A percentile compares a stretch with the other conserved stretches of the same genome.
phyloP scores from a whole-genome alignment of 2,329 filamentous ascomycete genomes.

The Chaetomium strumarium region DNA sequence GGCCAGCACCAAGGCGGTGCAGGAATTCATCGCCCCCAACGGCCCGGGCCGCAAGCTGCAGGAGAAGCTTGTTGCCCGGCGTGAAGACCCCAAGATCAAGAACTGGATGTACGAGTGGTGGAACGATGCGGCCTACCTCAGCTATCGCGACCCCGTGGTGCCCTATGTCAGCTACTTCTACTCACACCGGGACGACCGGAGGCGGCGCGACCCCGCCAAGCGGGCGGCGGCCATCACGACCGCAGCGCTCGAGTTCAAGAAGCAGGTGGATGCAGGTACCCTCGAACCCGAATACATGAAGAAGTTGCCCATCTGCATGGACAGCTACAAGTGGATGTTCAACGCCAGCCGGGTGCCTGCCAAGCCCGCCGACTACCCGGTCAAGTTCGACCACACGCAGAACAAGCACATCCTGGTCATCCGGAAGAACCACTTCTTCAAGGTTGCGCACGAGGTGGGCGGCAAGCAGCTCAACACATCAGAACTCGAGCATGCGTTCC shows the following conservation, averaged over 20 bases:
- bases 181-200: conserved; percentile 89
- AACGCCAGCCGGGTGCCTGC: conserved; percentile 83
- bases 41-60: conserved; percentile 79
- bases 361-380: conserved; percentile 72
- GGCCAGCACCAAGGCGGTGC: conserved; percentile 72
- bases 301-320: conserved; percentile 95
- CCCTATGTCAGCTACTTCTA: conserved; percentile 99
- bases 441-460: conserved; percentile 72
- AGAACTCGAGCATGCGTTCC: conserved; percentile 88
- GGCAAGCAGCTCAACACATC: conserved; percentile 81
- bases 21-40: conserved; percentile 83
- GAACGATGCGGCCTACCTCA: conserved; percentile 90
- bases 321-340: conserved; percentile 99
- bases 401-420: conserved; percentile 86
- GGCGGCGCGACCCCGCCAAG: conserved; percentile 81
- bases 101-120: conserved; percentile 99
- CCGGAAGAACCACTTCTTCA: conserved; percentile 97
- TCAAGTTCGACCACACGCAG: conserved; percentile 68
- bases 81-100: conserved; percentile 72
- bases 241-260: conserved; percentile 87
- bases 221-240: conserved; percentile 87
- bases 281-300: conserved; percentile 99
- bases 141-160: conserved; percentile 90
- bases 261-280: conserved; percentile 72
- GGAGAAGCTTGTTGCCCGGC: conserved; percentile 73